A percentile compares a stretch with the other conserved stretches of the same genome.
phyloP scores from a whole-genome alignment of 441 rosid genomes.

The Brassica hybrid region DNA sequence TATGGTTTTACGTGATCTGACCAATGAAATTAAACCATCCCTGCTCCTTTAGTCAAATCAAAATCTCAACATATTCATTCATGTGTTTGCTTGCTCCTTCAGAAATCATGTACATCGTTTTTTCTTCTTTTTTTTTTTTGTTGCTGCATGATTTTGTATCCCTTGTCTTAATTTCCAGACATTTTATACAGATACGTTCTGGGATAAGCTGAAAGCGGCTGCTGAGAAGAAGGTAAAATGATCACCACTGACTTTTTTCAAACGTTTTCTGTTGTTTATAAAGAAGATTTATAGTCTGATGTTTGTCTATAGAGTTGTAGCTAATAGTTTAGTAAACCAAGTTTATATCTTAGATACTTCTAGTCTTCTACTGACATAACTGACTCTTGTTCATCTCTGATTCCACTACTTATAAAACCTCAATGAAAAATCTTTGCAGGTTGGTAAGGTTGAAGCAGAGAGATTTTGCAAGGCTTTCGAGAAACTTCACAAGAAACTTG shows the following conservation, averaged over 20 bases:
- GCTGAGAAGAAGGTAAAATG: conserved; percentile 66
- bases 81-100: not conserved
- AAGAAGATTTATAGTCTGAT: not conserved
- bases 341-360: not conserved
- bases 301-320: not conserved
- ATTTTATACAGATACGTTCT: conserved; percentile 64
- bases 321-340: not conserved
- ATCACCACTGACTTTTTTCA: not conserved
- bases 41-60: not conserved
- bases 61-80: conserved; percentile 8
- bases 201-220: conserved; percentile 72
- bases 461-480: conserved; percentile 75
- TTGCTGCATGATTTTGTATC: not conserved
- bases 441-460: conserved; percentile 69
- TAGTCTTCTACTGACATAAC: not conserved
- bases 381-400: conserved; percentile 20
- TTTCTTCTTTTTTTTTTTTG: not conserved
- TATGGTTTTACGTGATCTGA: conserved; percentile 17
- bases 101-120: not conserved
- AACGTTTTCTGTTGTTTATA: conserved; percentile 1
- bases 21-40: not conserved
- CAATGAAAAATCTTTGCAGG: conserved; percentile 46
- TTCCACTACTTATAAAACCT: not conserved
- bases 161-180: conserved; percentile 21
- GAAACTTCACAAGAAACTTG: conserved; percentile 75